phyloP scores from a whole-genome alignment of 2,329 filamentous ascomycete genomes.

The Sodiomyces alkalinus region DNA sequence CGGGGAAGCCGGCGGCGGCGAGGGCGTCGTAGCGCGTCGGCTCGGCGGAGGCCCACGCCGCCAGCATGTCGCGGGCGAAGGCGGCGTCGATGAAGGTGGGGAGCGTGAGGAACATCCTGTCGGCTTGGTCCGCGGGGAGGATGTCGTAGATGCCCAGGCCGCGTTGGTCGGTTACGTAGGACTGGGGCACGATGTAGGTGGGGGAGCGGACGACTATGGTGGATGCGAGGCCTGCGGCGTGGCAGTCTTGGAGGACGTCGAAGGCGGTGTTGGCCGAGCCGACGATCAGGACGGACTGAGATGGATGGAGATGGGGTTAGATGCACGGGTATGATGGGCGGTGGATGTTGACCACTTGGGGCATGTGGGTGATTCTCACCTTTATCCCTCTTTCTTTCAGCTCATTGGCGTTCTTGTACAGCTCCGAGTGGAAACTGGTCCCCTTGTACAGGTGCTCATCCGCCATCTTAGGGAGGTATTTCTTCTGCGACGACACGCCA shows the following conservation, averaged over 20 bases:
- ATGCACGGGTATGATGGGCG: neutral
- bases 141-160: slow-evolving; percentile 16
- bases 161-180: slow-evolving; percentile 12
- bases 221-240: slow-evolving; percentile 13
- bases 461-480: slow-evolving; percentile 10
- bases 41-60: slow-evolving; percentile 12
- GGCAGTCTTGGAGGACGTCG: slow-evolving; percentile 21
- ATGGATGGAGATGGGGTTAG: no score
- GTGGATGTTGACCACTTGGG: neutral
- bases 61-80: slow-evolving; percentile 10
- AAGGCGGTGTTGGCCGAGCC: slow-evolving; percentile 27
- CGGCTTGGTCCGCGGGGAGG: slow-evolving; percentile 8
- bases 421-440: slow-evolving; percentile 11
- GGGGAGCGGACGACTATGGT: slow-evolving; percentile 20
- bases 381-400: slow-evolving; percentile 10
- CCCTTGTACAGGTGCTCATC: slow-evolving; percentile 11
- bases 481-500: slow-evolving; percentile 10
- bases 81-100: slow-evolving; percentile 11
- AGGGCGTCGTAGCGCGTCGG: slow-evolving; percentile 19
- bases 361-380: neutral
- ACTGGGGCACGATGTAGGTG: slow-evolving; percentile 18
- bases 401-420: slow-evolving; percentile 9
- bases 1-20: slow-evolving; percentile 18
- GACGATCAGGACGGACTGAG: slow-evolving; percentile 16
- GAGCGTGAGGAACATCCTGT: slow-evolving; percentile 6